phyloP scores from a whole-genome alignment of 2,329 filamentous ascomycete genomes.

The Arachnopeziza araneosa region DNA sequence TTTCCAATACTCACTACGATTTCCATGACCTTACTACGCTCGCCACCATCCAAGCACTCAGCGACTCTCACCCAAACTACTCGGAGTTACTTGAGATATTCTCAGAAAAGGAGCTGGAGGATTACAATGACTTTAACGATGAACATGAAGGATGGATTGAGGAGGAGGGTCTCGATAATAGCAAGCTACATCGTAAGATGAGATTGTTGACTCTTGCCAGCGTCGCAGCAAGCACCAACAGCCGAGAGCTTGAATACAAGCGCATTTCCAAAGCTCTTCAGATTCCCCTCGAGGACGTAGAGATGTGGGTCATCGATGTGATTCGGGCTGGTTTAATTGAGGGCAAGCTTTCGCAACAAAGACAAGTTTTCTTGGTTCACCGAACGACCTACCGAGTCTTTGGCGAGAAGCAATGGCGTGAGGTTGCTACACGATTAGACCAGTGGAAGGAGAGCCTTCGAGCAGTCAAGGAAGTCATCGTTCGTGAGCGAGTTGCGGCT shows the following conservation, averaged over 20 bases:
- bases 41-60: conserved; percentile 78
- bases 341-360: conserved; percentile 91
- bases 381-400: conserved; percentile 95
- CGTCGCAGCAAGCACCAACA: conserved; percentile 75
- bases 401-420: conserved; percentile 95
- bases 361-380: conserved; percentile 91
- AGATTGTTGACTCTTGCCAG: conserved; percentile 89
- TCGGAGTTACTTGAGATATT: conserved; percentile 95
- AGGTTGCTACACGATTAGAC: conserved; percentile 84
- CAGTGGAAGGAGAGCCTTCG: conserved; percentile 82
- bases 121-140: conserved; percentile 92
- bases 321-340: conserved; percentile 94
- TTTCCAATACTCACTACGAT: conserved; percentile 61
- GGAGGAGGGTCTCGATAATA: conserved; percentile 65
- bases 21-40: conserved; percentile 67
- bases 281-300: conserved; percentile 76
- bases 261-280: conserved; percentile 80
- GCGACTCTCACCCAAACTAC: conserved; percentile 76
- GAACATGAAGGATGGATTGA: conserved; percentile 84
- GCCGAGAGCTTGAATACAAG: conserved; percentile 82
- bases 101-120: conserved; percentile 86
- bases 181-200: conserved; percentile 86
- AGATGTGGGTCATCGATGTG: conserved; percentile 98
- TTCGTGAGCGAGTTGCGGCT: conserved; percentile 75
- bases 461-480: conserved; percentile 72